Percentiles rank a stretch among this genome's conserved stretches.
These are phyloP conservation scores for Syzygium jambos DNA, from an alignment of 345 rosid genomes.

Conservation along the genomic window DNA sequence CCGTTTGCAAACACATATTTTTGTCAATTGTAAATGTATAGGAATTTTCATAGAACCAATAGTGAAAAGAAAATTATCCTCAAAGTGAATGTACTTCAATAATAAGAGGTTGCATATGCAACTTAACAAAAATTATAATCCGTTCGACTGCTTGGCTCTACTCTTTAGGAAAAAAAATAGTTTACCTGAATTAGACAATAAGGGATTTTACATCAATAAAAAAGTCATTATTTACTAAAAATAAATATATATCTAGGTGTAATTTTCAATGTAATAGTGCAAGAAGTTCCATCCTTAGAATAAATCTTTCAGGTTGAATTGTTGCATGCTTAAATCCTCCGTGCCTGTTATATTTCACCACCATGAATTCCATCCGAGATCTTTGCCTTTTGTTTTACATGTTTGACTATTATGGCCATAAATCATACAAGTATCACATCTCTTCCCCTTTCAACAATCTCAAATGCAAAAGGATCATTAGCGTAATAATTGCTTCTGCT, in stretches of 20 bases:
- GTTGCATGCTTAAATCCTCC: background rate
- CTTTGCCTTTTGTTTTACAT: background rate
- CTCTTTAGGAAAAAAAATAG: background rate
- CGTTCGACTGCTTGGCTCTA: background rate
- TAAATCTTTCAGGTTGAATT: background rate
- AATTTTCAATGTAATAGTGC: background rate
- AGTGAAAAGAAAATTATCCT: background rate
- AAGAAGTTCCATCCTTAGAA: background rate
- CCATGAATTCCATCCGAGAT: background rate
- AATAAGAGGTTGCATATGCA: background rate
- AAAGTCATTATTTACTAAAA: background rate
- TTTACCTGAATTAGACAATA: too few relatives aligned
- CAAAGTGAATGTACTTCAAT: background rate
- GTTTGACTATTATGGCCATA: background rate
- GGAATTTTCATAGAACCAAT: background rate
- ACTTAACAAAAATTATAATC: background rate
- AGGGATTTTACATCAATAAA: background rate
- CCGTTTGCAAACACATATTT: background rate
- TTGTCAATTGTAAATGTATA: background rate
- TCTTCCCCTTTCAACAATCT: background rate
- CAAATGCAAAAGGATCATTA: background rate
- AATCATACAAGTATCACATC: background rate
- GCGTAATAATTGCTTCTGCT: background rate
- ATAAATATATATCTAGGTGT: background rate
- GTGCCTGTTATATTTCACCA: background rate